These are phyloP conservation scores for Pythium angustatum DNA, from an alignment of 352 stramenopile species.

Conservation along the genomic window DNA sequence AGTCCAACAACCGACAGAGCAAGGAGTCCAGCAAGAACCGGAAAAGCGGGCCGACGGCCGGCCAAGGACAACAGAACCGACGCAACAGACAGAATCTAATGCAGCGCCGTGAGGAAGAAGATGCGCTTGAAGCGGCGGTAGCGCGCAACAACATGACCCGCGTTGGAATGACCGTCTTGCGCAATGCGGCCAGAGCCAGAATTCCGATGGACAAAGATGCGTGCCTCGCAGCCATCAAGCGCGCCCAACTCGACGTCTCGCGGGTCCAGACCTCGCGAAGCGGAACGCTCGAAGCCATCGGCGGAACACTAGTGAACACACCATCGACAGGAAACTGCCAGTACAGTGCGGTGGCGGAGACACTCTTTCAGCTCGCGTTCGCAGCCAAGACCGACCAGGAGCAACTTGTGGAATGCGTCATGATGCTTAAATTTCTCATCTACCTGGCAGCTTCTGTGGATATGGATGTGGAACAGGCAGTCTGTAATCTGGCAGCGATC, in stretches of 20 bases:
- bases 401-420: neutral
- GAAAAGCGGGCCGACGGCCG: no score
- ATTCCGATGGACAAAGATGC: neutral
- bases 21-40: no score
- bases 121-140: neutral
- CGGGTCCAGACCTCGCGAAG: neutral
- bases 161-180: neutral
- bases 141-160: neutral
- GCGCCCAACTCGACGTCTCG: neutral
- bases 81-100: neutral
- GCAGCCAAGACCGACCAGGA: neutral
- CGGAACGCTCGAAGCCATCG: conserved; percentile 3
- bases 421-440: conserved; percentile 2
- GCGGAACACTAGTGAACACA: neutral
- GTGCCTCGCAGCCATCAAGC: neutral
- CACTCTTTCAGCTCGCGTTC: neutral
- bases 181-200: neutral
- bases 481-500: neutral
- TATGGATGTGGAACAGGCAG: neutral
- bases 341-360: neutral
- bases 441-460: neutral
- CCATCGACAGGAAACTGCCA: conserved; percentile 12
- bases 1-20: no score
- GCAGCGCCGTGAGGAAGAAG: neutral
- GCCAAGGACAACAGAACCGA: neutral